Base-by-base conservation (phyloP, 2,329 filamentous ascomycete species). In the Aspergillus pseudoviridinutans region DNA sequence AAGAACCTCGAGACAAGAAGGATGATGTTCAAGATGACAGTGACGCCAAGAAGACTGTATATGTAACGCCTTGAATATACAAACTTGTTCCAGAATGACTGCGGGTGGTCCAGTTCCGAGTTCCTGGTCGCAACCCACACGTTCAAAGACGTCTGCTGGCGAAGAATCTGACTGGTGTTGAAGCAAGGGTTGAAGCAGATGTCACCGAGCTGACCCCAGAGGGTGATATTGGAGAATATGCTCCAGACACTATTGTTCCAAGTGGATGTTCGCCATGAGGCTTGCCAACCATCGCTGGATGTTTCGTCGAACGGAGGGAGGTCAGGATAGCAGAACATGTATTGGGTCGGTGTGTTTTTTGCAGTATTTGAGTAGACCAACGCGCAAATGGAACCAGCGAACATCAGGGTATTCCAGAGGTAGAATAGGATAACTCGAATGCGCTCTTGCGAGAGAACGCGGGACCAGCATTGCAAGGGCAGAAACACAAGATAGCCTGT, bases 161-260 rank as follows among this genome's bases (percentile, higher is more conserved):
- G 66, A 9, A 72, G 57, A 9, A 67, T 58, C 42, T 72, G 69
- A 2, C 50, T 65, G 1, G 66, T 59, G 32, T 70, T 70, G 55
- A 72, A 71, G 46, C 70, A 72, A 3, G 70, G 69, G n/a, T 72
- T 69, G 51, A 61, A 71, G 57, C 70, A 72, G 8, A 69, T 60
- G n/a, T 68, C 63, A 12, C 63, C 62, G 0, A 71, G 49, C 4
- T 65, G 58, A 3, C 56, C 52, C 57, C 63, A 68, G 8, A 29
- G 50, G 2, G 62, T 58, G 3, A 42, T 42, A 28, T 71, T 68
- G 0, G 59, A 62, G 47, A 72, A 72, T 8, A 64, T 64, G 1
- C 24, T 25, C 69, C 68, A 72, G 2, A 72, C 61, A 53, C 65
- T 72, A 2, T 38, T 52, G 44, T 72, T 72, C 70, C 70, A 72